Evolutionary conservation across 2,329 filamentous ascomycete species (phyloP).

Genomic region (Mollisiaceae sp.): DNA sequence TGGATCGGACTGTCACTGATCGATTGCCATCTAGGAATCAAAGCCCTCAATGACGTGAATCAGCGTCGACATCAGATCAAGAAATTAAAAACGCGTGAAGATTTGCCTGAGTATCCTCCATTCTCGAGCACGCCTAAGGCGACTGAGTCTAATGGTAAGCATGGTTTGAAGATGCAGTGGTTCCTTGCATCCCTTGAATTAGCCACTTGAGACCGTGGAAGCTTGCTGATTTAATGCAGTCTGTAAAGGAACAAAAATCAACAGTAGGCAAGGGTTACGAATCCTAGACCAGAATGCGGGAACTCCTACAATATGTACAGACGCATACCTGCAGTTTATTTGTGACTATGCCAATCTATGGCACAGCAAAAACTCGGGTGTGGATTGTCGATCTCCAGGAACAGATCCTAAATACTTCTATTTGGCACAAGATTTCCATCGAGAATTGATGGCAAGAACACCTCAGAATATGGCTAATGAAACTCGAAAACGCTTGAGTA

Average conservation of each 20-base stretch:
- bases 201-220: no score
- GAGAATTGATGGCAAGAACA: constrained; percentile 11
- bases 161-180: neutral
- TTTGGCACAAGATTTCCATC: constrained; percentile 19
- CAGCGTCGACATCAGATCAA: neutral
- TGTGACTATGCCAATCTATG: constrained; percentile 29
- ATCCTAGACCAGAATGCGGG: constrained; percentile 21
- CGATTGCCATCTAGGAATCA: neutral
- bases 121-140: constrained; percentile 3
- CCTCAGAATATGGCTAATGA: constrained; percentile 10
- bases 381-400: constrained; percentile 18
- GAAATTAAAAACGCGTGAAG: neutral
- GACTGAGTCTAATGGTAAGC: constrained; percentile 9
- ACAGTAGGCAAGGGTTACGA: constrained; percentile 20
- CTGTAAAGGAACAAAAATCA: constrained; percentile 14
- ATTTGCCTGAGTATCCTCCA: neutral
- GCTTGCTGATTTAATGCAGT: constrained; percentile 8
- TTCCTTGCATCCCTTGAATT: no score
- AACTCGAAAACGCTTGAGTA: constrained; percentile 10
- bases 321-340: constrained; percentile 24
- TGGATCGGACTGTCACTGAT: no score
- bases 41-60: constrained; percentile 1
- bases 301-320: constrained; percentile 19
- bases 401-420: constrained; percentile 23
- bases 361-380: constrained; percentile 19